phyloP scores from a whole-genome alignment of 306 rosid genomes.

The Trichosanthes cucumerina region DNA sequence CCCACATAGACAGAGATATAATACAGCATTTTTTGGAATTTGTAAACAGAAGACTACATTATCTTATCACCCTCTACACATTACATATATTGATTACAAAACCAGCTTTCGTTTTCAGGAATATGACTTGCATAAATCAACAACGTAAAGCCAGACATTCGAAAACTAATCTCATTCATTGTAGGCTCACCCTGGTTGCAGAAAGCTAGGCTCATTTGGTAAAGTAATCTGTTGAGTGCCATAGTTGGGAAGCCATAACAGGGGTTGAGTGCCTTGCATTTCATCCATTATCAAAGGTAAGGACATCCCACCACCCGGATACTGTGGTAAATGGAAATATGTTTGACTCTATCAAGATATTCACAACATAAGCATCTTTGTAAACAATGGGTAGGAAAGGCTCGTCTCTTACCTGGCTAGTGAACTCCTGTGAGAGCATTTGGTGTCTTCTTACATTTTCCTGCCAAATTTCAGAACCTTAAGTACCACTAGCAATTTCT shows the following conservation, averaged over 20 bases:
- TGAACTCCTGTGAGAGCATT: slow-evolving; percentile 53
- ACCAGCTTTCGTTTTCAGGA: background rate
- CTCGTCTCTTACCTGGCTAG: slow-evolving; percentile 49
- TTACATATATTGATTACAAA: background rate
- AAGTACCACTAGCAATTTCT: slow-evolving; percentile 3
- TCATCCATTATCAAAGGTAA: slow-evolving; percentile 54
- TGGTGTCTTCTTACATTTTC: slow-evolving; percentile 71
- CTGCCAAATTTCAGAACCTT: slow-evolving; percentile 21
- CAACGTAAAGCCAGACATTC: background rate
- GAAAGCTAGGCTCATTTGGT: slow-evolving; percentile 54
- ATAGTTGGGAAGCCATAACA: slow-evolving; percentile 48
- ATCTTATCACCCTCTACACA: background rate
- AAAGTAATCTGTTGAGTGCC: slow-evolving; percentile 39
- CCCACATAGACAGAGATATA: background rate
- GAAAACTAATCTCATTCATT: background rate
- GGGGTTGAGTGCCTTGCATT: slow-evolving; percentile 53
- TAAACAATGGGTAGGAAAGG: background rate
- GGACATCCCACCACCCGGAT: slow-evolving; percentile 55
- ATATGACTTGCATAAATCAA: background rate
- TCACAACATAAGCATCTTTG: background rate
- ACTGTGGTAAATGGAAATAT: slow-evolving; percentile 37
- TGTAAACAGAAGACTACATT: background rate
- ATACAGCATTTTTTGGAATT: background rate
- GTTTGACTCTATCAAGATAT: background rate
- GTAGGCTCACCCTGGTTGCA: slow-evolving; percentile 12